Evolutionary conservation across 768 basidiomycete genomes (phyloP).

Genomic region (Clavaria fumosa): DNA sequence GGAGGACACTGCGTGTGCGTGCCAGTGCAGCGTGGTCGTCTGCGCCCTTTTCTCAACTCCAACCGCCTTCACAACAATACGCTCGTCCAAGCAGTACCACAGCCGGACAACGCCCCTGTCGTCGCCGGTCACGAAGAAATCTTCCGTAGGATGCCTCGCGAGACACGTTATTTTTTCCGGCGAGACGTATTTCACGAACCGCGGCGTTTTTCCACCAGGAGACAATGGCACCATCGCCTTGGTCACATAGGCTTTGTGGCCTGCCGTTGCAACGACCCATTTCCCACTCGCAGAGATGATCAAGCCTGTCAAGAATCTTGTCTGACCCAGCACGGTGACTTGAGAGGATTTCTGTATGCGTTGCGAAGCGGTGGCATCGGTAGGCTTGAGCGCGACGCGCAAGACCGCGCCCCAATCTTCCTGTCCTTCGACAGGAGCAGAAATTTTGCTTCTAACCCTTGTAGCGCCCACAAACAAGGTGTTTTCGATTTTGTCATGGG

Average conservation of each 20-base stretch:
- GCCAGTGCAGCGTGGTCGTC: constrained; percentile 88
- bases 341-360: constrained; percentile 32
- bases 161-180: constrained; percentile 71
- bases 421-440: constrained; percentile 9
- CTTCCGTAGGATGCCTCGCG: constrained; percentile 76
- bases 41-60: constrained; percentile 69
- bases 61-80: constrained; percentile 29
- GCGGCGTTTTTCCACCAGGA: too few relatives aligned
- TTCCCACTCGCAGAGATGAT: constrained; percentile 60
- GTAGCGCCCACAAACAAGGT: constrained; percentile 54
- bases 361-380: constrained; percentile 25
- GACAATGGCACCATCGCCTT: constrained; percentile 36
- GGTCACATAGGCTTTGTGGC: constrained; percentile 66
- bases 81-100: constrained; percentile 82
- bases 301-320: constrained; percentile 43
- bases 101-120: constrained; percentile 67
- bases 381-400: constrained; percentile 44
- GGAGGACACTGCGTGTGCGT: constrained; percentile 84
- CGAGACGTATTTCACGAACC: constrained; percentile 74
- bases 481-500: constrained; percentile 53
- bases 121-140: constrained; percentile 94
- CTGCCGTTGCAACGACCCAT: constrained; percentile 64
- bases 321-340: constrained; percentile 49
- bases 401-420: constrained; percentile 45
- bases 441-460: constrained; percentile 29